Evolutionary conservation across 495 filamentous ascomycete species (phyloP).

Genomic region (Aspergillus saccharolyticus): DNA sequence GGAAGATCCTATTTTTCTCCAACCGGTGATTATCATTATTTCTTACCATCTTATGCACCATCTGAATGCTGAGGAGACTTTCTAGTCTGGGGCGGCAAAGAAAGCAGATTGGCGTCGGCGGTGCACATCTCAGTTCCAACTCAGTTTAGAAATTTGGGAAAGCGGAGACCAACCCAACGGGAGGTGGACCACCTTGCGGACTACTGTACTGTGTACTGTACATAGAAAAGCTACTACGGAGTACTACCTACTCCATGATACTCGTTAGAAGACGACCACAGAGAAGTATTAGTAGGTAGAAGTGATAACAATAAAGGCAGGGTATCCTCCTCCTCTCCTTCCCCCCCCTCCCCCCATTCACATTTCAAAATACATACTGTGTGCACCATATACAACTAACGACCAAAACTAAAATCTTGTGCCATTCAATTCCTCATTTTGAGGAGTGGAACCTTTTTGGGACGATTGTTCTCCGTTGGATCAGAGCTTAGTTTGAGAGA

Average conservation of each 20-base stretch:
- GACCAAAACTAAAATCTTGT: slow-evolving; percentile 16
- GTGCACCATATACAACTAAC: too few species aligned
- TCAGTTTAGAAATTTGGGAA: slow-evolving; percentile 5
- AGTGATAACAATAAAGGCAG: too few species aligned
- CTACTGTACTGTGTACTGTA: too few species aligned
- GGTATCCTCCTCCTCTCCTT: too few species aligned
- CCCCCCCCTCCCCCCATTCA: too few species aligned
- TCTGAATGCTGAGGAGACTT: background rate
- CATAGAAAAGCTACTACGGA: slow-evolving; percentile 1
- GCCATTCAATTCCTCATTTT: slow-evolving; percentile 13
- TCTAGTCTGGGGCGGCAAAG: slow-evolving; percentile 12
- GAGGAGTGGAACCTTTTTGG: background rate
- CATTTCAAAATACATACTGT: too few species aligned
- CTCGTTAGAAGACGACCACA: too few species aligned
- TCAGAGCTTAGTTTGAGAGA: slow-evolving; percentile 6
- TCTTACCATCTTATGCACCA: background rate
- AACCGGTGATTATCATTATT: background rate
- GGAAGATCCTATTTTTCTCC: background rate
- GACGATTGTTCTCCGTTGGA: background rate
- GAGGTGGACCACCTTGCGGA: slow-evolving; percentile 13
- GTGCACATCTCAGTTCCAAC: slow-evolving; percentile 18
- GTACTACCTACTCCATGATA: too few species aligned
- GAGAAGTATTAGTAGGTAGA: too few species aligned
- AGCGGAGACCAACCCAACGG: slow-evolving; percentile 11
- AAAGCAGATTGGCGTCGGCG: slow-evolving; percentile 15